phyloP scores from a whole-genome alignment of 139 green algal genomes.

The Zygnema cylindricum region DNA sequence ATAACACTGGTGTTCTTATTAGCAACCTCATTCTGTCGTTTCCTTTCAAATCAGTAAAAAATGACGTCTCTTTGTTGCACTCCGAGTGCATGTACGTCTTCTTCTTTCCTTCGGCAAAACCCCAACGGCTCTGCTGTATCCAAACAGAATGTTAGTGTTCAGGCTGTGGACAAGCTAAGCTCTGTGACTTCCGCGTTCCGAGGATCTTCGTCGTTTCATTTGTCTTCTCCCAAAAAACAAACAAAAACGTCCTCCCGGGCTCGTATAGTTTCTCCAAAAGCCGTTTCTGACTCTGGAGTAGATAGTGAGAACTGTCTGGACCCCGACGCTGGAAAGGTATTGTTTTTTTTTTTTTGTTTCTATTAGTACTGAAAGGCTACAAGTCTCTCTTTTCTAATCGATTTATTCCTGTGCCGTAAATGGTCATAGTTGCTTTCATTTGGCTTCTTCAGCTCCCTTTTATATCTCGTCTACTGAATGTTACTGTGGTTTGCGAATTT shows the following conservation, averaged over 20 bases:
- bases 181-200: neutral
- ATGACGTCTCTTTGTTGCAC: neutral
- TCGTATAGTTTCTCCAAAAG: conserved; percentile 27
- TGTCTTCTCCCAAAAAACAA: neutral
- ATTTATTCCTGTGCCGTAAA: no score
- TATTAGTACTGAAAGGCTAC: no score
- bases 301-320: conserved; percentile 53
- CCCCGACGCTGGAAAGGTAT: conserved; percentile 54
- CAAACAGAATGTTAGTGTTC: neutral
- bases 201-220: neutral
- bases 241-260: neutral
- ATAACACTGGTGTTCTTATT: no score
- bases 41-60: no score
- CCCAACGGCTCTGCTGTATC: neutral
- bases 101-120: neutral
- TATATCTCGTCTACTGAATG: no score
- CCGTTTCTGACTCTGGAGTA: conserved; percentile 60
- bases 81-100: neutral
- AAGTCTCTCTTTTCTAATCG: no score
- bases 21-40: no score
- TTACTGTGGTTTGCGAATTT: no score
- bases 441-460: no score
- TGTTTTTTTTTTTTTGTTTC: conserved; percentile 15
- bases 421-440: no score
- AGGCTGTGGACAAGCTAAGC: neutral